Base-by-base conservation (phyloP, 306 rosid species). In the Cercis canadensis region DNA sequence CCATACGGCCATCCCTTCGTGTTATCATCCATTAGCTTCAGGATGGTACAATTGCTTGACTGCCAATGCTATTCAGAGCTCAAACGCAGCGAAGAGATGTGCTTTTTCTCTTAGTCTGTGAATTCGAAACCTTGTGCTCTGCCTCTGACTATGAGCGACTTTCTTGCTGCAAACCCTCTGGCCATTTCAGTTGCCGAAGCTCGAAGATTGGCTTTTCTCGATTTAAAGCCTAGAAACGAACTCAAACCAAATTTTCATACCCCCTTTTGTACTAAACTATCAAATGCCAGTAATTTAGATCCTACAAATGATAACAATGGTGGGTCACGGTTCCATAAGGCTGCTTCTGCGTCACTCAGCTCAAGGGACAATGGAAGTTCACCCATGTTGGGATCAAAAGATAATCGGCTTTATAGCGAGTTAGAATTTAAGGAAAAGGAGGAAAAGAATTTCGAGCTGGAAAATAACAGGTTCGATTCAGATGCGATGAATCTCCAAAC, bases 401-500 rank as follows among this genome's bases (percentile, higher is more conserved):
- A 73, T 21, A 29, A 62, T 5, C 74, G 68, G 57, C 72, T 81
- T 60, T 74, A 37, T 14, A 24, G 69, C 11, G 85, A 92, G 44
- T 79, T 87, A 50, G 79, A 84, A 59, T 84, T 87, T 29, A 74
- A 82, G 70, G 94, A 83, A 57, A 45, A 67, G 59, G 72, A 61
- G 34, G 75, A 50, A 2, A 68, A 73, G 14, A 62, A 54, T 66
- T 65, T 75, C 14, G 78, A 71, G 39, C 58, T 80, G 44, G 85
- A 80, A 50, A 53, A 62, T 0, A 63, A 53, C 59, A 69, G 62
- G 9, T 15, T 57, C 29, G 77, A 65, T 12, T 46, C 75, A 16
- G 73, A 41, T 63, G 64, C 39, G 7, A 68, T 24, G 17, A 24
- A 14, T 39, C 8, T 64, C 43, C 75, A 45, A 37, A 67, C 34